Conservation (phyloP, 108 stramenopile species). For the Pseudonitzschia multiseries region DNA sequence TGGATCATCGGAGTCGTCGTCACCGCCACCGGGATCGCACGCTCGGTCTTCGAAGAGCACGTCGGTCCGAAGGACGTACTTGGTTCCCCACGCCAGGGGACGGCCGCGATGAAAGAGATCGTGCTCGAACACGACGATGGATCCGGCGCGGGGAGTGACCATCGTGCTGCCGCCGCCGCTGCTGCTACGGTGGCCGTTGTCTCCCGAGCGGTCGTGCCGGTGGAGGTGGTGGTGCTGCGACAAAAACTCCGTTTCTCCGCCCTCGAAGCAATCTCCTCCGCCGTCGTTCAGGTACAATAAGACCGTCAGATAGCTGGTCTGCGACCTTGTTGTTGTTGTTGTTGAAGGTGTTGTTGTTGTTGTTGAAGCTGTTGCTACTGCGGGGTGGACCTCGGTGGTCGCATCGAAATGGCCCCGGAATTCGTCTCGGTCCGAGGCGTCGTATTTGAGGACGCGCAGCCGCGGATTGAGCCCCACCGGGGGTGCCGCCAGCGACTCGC, state of each 20-base stretch:
- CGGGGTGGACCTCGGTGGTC: constrained; percentile 40
- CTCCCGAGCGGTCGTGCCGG: too few relatives aligned
- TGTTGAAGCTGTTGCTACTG: too few relatives aligned
- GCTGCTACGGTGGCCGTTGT: not conserved
- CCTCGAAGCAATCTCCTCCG: constrained; percentile 54
- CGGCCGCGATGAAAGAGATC: constrained; percentile 71
- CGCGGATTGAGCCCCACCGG: constrained; percentile 68
- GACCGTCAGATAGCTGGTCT: constrained; percentile 57
- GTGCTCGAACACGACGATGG: constrained; percentile 70
- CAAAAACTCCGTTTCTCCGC: constrained; percentile 66
- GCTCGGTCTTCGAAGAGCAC: constrained; percentile 45
- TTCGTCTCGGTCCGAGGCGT: constrained; percentile 62
- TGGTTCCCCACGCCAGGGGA: constrained; percentile 64
- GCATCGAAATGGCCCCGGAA: constrained; percentile 81
- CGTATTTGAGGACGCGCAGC: constrained; percentile 68
- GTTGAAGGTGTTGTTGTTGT: too few relatives aligned
- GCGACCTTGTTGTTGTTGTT: too few relatives aligned
- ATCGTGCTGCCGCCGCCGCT: not conserved
- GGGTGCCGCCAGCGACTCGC: constrained; percentile 33
- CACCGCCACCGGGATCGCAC: too few relatives aligned
- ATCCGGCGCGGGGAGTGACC: constrained; percentile 52
- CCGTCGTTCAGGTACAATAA: constrained; percentile 74
- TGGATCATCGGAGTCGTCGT: not conserved
- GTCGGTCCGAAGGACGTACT: constrained; percentile 77
- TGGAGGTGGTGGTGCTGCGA: constrained; percentile 5